Evolutionary conservation across 164 flowering plant genomes (phyloP).

Genomic region (Nymphaea colorata): DNA sequence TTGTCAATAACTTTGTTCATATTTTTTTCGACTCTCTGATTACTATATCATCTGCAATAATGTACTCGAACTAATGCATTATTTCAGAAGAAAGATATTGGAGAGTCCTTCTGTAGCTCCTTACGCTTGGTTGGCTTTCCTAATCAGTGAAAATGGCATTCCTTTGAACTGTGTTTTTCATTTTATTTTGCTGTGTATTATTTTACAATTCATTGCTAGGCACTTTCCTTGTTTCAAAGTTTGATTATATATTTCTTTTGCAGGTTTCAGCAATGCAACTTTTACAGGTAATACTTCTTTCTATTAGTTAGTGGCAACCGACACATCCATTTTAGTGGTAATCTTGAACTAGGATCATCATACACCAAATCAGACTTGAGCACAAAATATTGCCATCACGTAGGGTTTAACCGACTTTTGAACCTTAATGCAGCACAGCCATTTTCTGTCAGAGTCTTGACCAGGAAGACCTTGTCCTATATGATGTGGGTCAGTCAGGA

Average conservation of each 20-base stretch:
- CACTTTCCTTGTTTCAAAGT: neutral
- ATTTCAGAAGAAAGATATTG: too few species aligned
- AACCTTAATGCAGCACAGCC: too few species aligned
- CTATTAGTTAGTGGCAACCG: neutral
- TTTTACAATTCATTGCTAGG: neutral
- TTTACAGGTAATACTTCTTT: conserved; percentile 45
- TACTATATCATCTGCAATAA: too few species aligned
- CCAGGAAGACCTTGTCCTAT: neutral
- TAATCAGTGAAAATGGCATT: neutral
- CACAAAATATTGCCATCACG: too few species aligned
- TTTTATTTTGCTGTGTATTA: neutral
- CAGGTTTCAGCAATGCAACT: conserved; percentile 67
- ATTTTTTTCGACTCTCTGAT: too few species aligned
- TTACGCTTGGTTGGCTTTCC: neutral
- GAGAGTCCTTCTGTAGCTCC: too few species aligned
- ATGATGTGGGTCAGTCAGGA: too few species aligned
- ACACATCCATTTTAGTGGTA: neutral
- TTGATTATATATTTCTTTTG: conserved; percentile 13
- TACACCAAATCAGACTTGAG: neutral
- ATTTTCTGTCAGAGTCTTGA: too few species aligned
- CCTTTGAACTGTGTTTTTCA: neutral
- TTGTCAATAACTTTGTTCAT: too few species aligned
- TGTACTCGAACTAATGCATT: too few species aligned
- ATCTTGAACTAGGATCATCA: neutral
- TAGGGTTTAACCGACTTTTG: too few species aligned